Evolutionary conservation across 2,329 filamentous ascomycete genomes (phyloP).

Genomic region (Diaporthe velutina): DNA sequence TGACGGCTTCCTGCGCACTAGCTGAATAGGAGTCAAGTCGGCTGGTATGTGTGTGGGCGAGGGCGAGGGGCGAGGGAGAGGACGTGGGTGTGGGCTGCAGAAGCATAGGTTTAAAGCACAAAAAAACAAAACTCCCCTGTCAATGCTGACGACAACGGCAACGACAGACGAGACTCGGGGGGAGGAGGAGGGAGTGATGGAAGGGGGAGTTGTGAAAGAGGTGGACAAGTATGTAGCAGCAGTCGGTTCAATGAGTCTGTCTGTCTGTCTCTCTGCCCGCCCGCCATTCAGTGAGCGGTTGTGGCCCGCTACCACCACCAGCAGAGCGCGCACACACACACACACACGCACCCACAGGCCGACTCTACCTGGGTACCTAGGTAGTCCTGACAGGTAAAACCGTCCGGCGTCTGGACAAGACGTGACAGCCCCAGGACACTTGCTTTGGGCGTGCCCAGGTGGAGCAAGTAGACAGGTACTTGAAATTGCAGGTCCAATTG

Average conservation of each 20-base stretch:
- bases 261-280: neutral
- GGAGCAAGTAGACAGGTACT: conserved; percentile 25
- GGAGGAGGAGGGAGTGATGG: neutral
- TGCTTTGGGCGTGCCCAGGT: conserved; percentile 21
- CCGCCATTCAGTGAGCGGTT: neutral
- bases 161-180: conserved; percentile 29
- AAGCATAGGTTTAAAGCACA: conserved; percentile 30
- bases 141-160: conserved; percentile 32
- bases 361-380: conserved; percentile 2
- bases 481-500: conserved; percentile 31
- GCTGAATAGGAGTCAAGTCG: conserved; percentile 35
- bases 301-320: neutral
- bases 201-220: conserved; percentile 33
- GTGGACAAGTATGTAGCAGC: conserved; percentile 19
- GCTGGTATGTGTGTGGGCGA: conserved; percentile 1
- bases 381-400: conserved; percentile 23
- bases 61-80: neutral
- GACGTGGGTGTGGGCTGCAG: conserved; percentile 3
- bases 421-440: conserved; percentile 22
- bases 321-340: neutral
- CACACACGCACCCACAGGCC: neutral
- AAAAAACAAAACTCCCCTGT: conserved; percentile 31
- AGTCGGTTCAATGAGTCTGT: conserved; percentile 4
- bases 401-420: conserved; percentile 28
- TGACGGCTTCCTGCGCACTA: conserved; percentile 35